phyloP scores from a whole-genome alignment of 2,329 filamentous ascomycete genomes.

The Colletotrichum higginsianum region DNA sequence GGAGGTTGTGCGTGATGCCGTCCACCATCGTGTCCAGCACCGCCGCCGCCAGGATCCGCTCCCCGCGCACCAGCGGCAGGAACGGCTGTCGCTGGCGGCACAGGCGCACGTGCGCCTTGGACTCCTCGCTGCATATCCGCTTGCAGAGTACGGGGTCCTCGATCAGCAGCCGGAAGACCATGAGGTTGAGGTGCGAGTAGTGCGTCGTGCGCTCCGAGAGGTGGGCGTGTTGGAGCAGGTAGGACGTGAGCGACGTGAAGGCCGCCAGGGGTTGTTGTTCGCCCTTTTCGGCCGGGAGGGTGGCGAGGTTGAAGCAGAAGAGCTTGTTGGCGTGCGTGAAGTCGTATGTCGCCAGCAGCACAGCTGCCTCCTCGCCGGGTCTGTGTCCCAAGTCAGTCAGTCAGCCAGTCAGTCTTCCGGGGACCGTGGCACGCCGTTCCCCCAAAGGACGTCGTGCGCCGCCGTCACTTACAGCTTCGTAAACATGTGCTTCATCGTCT shows the following conservation, averaged over 20 bases:
- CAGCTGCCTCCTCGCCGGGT: conserved; percentile 83
- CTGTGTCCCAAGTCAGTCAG: conserved; percentile 61
- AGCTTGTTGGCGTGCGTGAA: conserved; percentile 96
- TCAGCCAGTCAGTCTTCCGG: too few relatives aligned
- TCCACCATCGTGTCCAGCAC: conserved; percentile 92
- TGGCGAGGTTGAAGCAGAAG: conserved; percentile 89
- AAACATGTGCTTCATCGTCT: conserved; percentile 88
- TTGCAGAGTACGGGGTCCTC: conserved; percentile 90
- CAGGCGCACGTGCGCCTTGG: conserved; percentile 81
- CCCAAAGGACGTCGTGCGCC: too few relatives aligned
- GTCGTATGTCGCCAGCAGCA: conserved; percentile 90
- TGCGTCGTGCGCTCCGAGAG: conserved; percentile 82
- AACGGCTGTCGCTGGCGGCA: conserved; percentile 92
- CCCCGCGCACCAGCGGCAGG: conserved; percentile 80
- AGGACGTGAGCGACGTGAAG: conserved; percentile 91
- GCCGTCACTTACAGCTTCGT: conserved; percentile 75
- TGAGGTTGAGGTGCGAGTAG: conserved; percentile 88
- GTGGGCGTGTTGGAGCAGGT: conserved; percentile 93
- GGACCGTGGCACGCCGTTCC: too few relatives aligned
- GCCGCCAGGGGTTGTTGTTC: conserved; percentile 82
- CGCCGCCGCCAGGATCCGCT: conserved; percentile 81
- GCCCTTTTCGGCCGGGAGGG: conserved; percentile 72
- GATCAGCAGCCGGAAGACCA: conserved; percentile 87
- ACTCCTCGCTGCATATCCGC: conserved; percentile 85
- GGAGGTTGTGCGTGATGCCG: conserved; percentile 93